Evolutionary conservation across 495 filamentous ascomycete species (phyloP).

Genomic region (Podospora appendiculata): DNA sequence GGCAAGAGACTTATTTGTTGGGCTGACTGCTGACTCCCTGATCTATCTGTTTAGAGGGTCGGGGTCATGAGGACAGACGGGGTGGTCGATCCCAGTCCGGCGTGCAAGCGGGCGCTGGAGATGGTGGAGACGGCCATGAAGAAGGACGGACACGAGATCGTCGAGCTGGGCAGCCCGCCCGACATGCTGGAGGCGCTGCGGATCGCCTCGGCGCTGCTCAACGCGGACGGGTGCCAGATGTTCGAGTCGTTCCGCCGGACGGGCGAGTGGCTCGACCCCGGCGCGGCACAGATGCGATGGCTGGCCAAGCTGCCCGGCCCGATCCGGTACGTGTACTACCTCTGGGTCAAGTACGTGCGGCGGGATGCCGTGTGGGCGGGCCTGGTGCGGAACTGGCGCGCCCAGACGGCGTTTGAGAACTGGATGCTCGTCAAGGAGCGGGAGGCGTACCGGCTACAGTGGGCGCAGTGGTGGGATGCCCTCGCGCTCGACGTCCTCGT

Average conservation of each 20-base stretch:
- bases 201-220: slow-evolving; percentile 79
- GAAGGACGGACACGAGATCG: slow-evolving; percentile 66
- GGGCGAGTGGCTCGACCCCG: slow-evolving; percentile 75
- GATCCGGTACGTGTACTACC: slow-evolving; percentile 78
- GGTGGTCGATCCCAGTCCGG: slow-evolving; percentile 81
- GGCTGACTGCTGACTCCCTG: no score
- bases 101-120: slow-evolving; percentile 70
- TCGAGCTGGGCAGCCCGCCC: slow-evolving; percentile 55
- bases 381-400: slow-evolving; percentile 61
- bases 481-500: slow-evolving; percentile 70
- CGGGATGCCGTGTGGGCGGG: slow-evolving; percentile 72
- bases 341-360: slow-evolving; percentile 77
- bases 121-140: slow-evolving; percentile 60
- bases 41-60: slow-evolving; percentile 42
- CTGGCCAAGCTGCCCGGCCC: slow-evolving; percentile 68
- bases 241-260: slow-evolving; percentile 67
- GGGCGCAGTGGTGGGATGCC: slow-evolving; percentile 77
- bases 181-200: slow-evolving; percentile 66
- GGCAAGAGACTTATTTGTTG: no score
- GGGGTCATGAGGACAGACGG: slow-evolving; percentile 77
- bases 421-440: slow-evolving; percentile 74
- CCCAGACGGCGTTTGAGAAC: slow-evolving; percentile 63
- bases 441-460: slow-evolving; percentile 67
- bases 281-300: slow-evolving; percentile 63
- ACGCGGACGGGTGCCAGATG: slow-evolving; percentile 78